Percentiles rank a stretch among this genome's conserved stretches.
phyloP scores from a whole-genome alignment of 192 early-diverging fungal species.

The Rhizoclosmatium sp. region DNA sequence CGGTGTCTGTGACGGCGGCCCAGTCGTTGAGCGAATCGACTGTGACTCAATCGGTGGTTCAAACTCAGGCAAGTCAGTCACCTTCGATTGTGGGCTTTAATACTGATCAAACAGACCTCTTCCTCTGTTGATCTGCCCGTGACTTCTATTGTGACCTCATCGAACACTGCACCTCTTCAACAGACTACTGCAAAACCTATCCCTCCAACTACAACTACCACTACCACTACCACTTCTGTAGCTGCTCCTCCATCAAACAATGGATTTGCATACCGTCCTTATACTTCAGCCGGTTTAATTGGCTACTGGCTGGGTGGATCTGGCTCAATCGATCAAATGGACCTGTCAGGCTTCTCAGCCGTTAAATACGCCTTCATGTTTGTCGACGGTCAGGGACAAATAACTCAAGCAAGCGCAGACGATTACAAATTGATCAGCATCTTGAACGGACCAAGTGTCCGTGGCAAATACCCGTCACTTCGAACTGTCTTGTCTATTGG shows the following conservation, averaged over 20 bases:
- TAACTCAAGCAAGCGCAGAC: not conserved
- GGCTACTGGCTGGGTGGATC: constrained; percentile 22
- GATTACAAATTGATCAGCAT: not conserved
- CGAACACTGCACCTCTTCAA: too few relatives aligned
- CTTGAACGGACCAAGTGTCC: not conserved
- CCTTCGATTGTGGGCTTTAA: too few relatives aligned
- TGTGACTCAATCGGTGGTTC: too few relatives aligned
- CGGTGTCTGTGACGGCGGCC: too few relatives aligned
- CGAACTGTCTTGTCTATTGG: constrained; percentile 30
- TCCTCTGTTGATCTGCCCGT: too few relatives aligned
- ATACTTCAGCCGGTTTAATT: not conserved
- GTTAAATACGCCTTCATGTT: constrained; percentile 15
- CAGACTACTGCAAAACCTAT: too few relatives aligned
- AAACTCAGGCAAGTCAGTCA: too few relatives aligned
- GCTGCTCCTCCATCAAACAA: not conserved
- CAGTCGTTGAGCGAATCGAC: too few relatives aligned
- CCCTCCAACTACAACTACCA: not conserved
- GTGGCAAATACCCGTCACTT: not conserved
- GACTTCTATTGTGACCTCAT: too few relatives aligned
- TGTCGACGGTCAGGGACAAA: not conserved
- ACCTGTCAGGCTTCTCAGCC: not conserved
- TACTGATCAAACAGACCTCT: too few relatives aligned
- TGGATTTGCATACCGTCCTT: not conserved
- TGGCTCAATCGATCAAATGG: constrained; percentile 16
- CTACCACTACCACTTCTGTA: not conserved